Base-by-base conservation (phyloP, 2,329 filamentous ascomycete genomes). In the Colletotrichum sublineola region DNA sequence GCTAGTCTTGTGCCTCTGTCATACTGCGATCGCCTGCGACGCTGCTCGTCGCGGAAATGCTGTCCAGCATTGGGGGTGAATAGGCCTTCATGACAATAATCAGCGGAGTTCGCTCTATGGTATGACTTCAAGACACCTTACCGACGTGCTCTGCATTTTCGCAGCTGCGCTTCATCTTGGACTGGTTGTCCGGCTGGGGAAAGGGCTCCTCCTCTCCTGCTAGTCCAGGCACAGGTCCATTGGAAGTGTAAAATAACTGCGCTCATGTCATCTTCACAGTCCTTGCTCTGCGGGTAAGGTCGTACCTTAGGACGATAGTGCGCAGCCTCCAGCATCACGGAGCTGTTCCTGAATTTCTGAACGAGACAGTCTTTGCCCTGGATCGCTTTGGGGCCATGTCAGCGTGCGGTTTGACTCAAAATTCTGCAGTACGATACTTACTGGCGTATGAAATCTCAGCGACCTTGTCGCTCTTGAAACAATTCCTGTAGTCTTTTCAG, bases 371-470 rank as follows among this genome's bases (percentile, higher is more conserved):
- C 95, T 74, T 93, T 92, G 57, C 96, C 96, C 84, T 99, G 96
- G 72, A 97, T 96, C 15, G 95, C 93, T 75, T 95, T 69, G 24
- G 15, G 53, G 29, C 15, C 12, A 68, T 64, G 63, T 84, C 67
- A 84, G 78, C 60, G 74, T 66, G 24, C n/a, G 53, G 15, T 1
- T 36, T 18, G 7, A 2, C 12, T 9, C 5, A 0, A 8, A 5
- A 18, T 6, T 4, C 14, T 8, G 3, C 3, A 24, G 20, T 9
- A 86, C 36, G 36, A 18, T 29, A 33, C 92, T 84, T 82, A 95
- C 93, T 97, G n/a, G 96, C 96, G 81, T 98, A 99, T 0, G 95
- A 97, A 56, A 98, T 90, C 80, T 97, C 94, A 0, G 94, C 94
- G 61, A 94, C 87, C 81, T 97, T 98, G 82, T 94, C 90, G 48